These are phyloP conservation scores for Aspergillus persii DNA, from an alignment of 2,329 filamentous ascomycete species.

Conservation along the genomic window DNA sequence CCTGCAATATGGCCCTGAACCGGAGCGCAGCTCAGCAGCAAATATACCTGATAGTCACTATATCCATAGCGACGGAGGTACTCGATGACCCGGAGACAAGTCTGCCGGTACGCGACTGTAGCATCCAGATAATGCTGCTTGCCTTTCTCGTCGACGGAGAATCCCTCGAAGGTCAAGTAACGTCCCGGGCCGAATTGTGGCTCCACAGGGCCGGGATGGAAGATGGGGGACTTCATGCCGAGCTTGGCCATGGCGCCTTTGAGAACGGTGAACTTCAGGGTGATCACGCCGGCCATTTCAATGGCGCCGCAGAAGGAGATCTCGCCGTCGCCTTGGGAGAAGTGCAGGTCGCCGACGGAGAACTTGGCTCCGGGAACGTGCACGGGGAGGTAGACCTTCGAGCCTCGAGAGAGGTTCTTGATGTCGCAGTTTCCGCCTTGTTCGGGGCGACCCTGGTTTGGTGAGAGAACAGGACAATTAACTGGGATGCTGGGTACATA, in stretches of 20 bases:
- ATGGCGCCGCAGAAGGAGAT: constrained; percentile 88
- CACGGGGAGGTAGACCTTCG: constrained; percentile 82
- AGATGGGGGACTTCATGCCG: constrained; percentile 78
- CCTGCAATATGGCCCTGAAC: constrained; percentile 86
- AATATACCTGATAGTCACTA: constrained; percentile 75
- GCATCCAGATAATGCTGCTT: constrained; percentile 89
- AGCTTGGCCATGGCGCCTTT: constrained; percentile 74
- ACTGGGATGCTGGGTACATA: constrained; percentile 15
- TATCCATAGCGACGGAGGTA: constrained; percentile 73
- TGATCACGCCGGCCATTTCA: constrained; percentile 91
- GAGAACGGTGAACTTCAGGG: constrained; percentile 84
- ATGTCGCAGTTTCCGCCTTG: constrained; percentile 92
- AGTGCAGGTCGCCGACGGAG: constrained; percentile 84
- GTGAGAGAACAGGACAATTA: background rate
- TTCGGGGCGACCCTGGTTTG: constrained; percentile 63
- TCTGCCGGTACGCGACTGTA: constrained; percentile 82
- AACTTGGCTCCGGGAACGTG: constrained; percentile 87
- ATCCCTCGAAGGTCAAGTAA: constrained; percentile 84
- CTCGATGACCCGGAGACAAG: constrained; percentile 72
- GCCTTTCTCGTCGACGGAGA: constrained; percentile 81
- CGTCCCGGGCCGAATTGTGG: constrained; percentile 81
- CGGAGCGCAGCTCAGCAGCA: constrained; percentile 80
- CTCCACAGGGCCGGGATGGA: constrained; percentile 81
- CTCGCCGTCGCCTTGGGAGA: constrained; percentile 84
- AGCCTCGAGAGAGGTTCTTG: constrained; percentile 77